phyloP scores from a whole-genome alignment of 768 basidiomycete genomes.

The Mycena filopes region DNA sequence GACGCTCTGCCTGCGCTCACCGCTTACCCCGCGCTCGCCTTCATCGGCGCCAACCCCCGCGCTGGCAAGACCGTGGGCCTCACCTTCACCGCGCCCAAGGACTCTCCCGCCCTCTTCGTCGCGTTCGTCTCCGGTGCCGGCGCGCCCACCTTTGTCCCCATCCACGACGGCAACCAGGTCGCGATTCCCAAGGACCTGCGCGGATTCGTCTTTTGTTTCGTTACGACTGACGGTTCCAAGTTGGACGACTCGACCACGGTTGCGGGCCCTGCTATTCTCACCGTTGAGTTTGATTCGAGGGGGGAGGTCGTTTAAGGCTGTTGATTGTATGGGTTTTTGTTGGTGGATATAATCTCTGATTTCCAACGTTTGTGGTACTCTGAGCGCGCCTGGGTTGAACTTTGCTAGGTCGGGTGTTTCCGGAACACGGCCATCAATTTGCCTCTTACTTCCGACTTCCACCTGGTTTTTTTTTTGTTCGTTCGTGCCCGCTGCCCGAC shows the following conservation, averaged over 20 bases:
- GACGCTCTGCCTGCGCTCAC: conserved; percentile 54
- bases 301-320: conserved; percentile 24
- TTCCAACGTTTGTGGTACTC: too few species aligned
- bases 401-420: too few species aligned
- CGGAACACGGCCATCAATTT: too few species aligned
- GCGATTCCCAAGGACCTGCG: conserved; percentile 54
- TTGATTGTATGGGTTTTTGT: not conserved
- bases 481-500: too few species aligned
- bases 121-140: conserved; percentile 61
- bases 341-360: too few species aligned
- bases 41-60: conserved; percentile 35
- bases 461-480: too few species aligned
- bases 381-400: too few species aligned
- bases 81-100: conserved; percentile 31
- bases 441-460: too few species aligned
- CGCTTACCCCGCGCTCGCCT: conserved; percentile 57
- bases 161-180: conserved; percentile 45
- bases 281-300: conserved; percentile 48
- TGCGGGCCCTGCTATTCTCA: conserved; percentile 65
- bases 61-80: conserved; percentile 42
- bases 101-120: conserved; percentile 45
- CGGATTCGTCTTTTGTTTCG: conserved; percentile 64
- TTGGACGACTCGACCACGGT: conserved; percentile 60
- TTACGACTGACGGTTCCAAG: conserved; percentile 50
- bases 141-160: conserved; percentile 50